Evolutionary conservation across 768 basidiomycete genomes (phyloP).

Genomic region (Tephrocybe sp.): DNA sequence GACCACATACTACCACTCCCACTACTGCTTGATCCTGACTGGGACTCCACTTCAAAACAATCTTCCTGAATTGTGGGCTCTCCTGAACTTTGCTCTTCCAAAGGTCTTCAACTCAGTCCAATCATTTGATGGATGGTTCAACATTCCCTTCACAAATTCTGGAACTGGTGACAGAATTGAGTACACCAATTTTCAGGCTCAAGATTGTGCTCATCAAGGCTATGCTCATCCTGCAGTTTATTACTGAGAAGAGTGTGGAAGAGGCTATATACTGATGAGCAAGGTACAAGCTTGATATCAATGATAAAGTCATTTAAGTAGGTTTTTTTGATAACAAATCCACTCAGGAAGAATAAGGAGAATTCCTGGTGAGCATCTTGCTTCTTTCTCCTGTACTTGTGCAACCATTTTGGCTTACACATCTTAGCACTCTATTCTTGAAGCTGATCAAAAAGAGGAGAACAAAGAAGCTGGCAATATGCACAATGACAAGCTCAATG

Average conservation of each 20-base stretch:
- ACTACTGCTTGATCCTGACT: slow-evolving; percentile 86
- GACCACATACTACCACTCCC: slow-evolving; percentile 89
- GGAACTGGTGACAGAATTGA: too few relatives aligned
- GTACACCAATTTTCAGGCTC: slow-evolving; percentile 60
- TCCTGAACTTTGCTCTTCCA: slow-evolving; percentile 91
- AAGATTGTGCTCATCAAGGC: slow-evolving; percentile 99
- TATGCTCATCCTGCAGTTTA: slow-evolving; percentile 93
- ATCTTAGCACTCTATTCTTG: slow-evolving; percentile 80
- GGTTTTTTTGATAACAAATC: slow-evolving; percentile 99
- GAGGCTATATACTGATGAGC: slow-evolving; percentile 97
- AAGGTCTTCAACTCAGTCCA: too few relatives aligned
- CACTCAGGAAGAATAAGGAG: slow-evolving; percentile 96
- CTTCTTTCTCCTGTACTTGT: slow-evolving; percentile 9
- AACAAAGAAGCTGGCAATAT: slow-evolving; percentile 89
- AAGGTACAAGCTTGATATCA: slow-evolving; percentile 94
- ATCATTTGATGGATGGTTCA: too few relatives aligned
- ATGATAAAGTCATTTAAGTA: slow-evolving; percentile 98
- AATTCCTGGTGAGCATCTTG: slow-evolving; percentile 70
- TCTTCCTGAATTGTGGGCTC: slow-evolving; percentile 90
- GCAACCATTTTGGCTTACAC: neutral
- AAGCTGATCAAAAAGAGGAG: slow-evolving; percentile 88
- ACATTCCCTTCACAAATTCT: too few relatives aligned
- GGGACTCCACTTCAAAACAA: slow-evolving; percentile 97
- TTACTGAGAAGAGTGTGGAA: slow-evolving; percentile 97
- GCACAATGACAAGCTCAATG: slow-evolving; percentile 94